Percentiles rank a stretch among this genome's conserved stretches.
phyloP scores from a whole-genome alignment of 306 rosid species.

The Rosa persica region DNA sequence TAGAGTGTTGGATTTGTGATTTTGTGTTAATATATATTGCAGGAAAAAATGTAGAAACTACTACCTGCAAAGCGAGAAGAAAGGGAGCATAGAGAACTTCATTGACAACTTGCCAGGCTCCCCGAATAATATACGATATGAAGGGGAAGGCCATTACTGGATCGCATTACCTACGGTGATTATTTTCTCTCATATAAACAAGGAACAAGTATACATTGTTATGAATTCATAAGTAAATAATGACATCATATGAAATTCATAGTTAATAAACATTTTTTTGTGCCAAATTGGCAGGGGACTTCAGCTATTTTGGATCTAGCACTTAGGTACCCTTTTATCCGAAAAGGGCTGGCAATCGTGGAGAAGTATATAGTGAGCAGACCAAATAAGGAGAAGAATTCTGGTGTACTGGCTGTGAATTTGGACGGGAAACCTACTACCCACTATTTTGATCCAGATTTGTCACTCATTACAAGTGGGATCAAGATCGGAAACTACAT shows the following conservation, averaged over 20 bases:
- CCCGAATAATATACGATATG: conserved; percentile 70
- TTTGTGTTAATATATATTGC: neutral
- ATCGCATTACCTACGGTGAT: conserved; percentile 45
- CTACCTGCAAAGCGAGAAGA: conserved; percentile 44
- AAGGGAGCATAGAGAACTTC: conserved; percentile 51
- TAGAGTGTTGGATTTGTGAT: neutral
- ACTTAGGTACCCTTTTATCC: conserved; percentile 41
- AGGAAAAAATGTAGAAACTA: conserved; percentile 63
- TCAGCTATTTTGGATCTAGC: conserved; percentile 19
- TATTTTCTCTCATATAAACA: neutral
- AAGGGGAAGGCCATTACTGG: conserved; percentile 60
- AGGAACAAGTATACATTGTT: no score
- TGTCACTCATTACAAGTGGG: conserved; percentile 20
- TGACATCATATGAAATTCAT: neutral
- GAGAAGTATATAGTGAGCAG: neutral
- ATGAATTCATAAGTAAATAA: neutral
- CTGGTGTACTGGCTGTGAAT: conserved; percentile 47
- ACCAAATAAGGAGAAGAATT: conserved; percentile 10
- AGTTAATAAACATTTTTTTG: neutral
- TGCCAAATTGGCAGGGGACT: conserved; percentile 27
- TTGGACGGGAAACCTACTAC: conserved; percentile 26
- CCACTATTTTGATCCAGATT: neutral
- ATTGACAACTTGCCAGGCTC: conserved; percentile 47
- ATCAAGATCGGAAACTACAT: conserved; percentile 17
- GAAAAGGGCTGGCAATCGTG: conserved; percentile 35